phyloP scores from a whole-genome alignment of 2,329 filamentous ascomycete genomes.

The Aspergillus sp. region DNA sequence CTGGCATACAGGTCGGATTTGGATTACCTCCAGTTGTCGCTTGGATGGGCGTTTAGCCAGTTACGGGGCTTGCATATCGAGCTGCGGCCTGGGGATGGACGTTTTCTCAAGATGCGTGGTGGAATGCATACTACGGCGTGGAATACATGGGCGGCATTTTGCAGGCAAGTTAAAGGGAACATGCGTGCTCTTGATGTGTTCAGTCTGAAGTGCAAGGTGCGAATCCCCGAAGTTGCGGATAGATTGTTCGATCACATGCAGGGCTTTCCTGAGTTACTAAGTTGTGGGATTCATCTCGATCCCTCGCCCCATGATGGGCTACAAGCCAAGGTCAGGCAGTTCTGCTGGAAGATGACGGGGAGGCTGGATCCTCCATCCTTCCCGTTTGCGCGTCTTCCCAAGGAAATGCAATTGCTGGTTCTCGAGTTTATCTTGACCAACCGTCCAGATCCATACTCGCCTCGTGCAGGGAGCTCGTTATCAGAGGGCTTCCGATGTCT shows the following conservation, averaged over 20 bases:
- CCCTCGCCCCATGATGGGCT: conserved; percentile 7
- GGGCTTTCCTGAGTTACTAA: not conserved
- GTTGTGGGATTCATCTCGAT: conserved; percentile 17
- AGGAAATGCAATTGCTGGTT: conserved; percentile 21
- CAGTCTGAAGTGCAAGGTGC: too few species aligned
- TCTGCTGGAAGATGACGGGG: conserved; percentile 11
- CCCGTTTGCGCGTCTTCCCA: conserved; percentile 17
- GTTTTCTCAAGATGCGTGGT: conserved; percentile 10
- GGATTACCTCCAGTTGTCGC: conserved; percentile 5
- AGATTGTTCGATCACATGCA: too few species aligned
- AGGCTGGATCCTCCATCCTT: conserved; percentile 11
- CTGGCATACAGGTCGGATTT: conserved; percentile 12
- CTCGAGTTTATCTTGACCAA: conserved; percentile 13
- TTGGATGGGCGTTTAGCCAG: conserved; percentile 8
- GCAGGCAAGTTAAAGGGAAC: conserved; percentile 10
- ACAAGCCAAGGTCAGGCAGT: conserved; percentile 8
- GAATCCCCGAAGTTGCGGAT: too few species aligned
- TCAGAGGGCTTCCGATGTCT: conserved; percentile 1
- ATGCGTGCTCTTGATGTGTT: conserved; percentile 11
- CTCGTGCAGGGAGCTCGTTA: not conserved
- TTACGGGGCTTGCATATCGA: conserved; percentile 15
- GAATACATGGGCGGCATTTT: conserved; percentile 16
- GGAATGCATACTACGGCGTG: conserved; percentile 10
- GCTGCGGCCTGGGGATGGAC: conserved; percentile 12
- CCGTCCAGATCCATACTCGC: conserved; percentile 10